Evolutionary conservation across 495 filamentous ascomycete species (phyloP).

Genomic region (Opeltia flavorubescens): DNA sequence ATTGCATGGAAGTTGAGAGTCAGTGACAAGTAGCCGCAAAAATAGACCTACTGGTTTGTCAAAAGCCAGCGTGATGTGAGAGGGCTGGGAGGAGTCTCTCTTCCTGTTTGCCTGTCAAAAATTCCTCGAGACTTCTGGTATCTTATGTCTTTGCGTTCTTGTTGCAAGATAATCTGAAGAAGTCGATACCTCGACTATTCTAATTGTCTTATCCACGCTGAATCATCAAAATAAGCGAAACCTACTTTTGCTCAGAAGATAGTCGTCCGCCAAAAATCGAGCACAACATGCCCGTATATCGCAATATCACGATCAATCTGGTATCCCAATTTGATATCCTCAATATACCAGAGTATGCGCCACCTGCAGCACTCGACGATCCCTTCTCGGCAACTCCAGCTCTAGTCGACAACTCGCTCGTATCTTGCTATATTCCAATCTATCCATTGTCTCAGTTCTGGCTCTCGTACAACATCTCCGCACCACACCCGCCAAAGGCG

Average conservation of each 20-base stretch:
- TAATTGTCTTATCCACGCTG: background rate
- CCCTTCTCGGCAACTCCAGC: conserved; percentile 11
- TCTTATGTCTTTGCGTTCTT: too few relatives aligned
- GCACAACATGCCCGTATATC: conserved; percentile 13
- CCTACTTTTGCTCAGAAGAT: background rate
- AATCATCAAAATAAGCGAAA: background rate
- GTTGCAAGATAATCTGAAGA: too few relatives aligned
- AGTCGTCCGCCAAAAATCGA: background rate
- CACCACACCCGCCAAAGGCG: conserved; percentile 19
- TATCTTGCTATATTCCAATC: conserved; percentile 19
- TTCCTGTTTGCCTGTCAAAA: too few relatives aligned
- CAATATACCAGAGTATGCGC: conserved; percentile 12
- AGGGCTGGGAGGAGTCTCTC: too few relatives aligned
- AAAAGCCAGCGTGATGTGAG: too few relatives aligned
- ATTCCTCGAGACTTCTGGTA: too few relatives aligned
- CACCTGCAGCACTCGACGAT: conserved; percentile 10
- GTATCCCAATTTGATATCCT: conserved; percentile 10
- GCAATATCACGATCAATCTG: conserved; percentile 15
- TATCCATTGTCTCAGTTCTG: conserved; percentile 25
- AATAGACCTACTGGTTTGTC: too few relatives aligned
- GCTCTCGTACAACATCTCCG: conserved; percentile 23
- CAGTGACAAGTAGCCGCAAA: too few relatives aligned
- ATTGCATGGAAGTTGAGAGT: too few relatives aligned
- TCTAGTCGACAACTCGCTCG: conserved; percentile 12
- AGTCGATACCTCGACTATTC: too few relatives aligned